These are phyloP conservation scores for Carex cristatella DNA, from an alignment of 176 grass and related monocot species.

Conservation along the genomic window DNA sequence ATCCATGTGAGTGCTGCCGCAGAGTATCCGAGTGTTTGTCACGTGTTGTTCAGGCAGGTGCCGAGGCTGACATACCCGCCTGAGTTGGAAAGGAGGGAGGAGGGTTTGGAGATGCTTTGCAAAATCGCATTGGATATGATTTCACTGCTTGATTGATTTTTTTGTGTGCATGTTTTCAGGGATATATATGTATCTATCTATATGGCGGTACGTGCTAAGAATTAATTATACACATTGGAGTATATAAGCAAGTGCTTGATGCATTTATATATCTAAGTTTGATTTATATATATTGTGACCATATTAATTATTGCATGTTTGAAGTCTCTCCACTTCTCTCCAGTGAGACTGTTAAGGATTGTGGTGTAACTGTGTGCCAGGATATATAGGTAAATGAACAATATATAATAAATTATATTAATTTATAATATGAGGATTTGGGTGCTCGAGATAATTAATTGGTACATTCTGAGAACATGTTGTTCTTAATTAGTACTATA, in stretches of 20 bases:
- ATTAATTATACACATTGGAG: neutral
- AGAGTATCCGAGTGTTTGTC: constrained; percentile 73
- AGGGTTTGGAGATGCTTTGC: constrained; percentile 54
- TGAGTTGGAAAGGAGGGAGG: constrained; percentile 46
- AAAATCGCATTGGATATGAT: constrained; percentile 74
- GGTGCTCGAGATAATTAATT: neutral
- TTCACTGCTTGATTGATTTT: constrained; percentile 33
- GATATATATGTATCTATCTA: neutral
- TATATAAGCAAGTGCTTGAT: neutral
- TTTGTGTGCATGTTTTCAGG: neutral
- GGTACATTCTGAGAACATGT: neutral
- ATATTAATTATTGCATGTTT: neutral
- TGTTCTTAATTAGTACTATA: neutral
- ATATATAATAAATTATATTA: neutral
- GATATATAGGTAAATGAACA: neutral
- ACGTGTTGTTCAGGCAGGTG: constrained; percentile 48
- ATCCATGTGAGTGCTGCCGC: constrained; percentile 73
- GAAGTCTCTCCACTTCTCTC: neutral
- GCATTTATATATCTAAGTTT: neutral
- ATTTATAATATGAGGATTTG: neutral
- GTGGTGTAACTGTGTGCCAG: neutral
- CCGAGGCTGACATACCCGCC: constrained; percentile 42
- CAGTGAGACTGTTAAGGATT: neutral
- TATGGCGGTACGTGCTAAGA: neutral
- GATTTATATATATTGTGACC: neutral